Conservation (phyloP, 352 stramenopile genomes). For the Halophytophthora batemanensis region DNA sequence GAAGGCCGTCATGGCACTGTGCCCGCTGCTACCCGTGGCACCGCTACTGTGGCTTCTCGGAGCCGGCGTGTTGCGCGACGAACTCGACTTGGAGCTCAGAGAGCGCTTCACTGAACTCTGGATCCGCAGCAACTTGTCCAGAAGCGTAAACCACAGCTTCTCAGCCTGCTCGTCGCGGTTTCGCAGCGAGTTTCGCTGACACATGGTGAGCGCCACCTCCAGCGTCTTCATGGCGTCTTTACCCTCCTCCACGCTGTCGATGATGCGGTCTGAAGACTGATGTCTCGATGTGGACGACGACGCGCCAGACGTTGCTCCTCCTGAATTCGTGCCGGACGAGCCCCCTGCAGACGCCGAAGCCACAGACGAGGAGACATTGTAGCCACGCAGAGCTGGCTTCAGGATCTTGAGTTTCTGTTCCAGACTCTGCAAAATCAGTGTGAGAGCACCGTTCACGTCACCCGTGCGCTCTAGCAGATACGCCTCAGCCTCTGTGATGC, state of each 20-base stretch:
- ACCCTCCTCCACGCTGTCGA: conserved; percentile 75
- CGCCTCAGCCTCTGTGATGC: conserved; percentile 84
- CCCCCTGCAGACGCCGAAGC: conserved; percentile 25
- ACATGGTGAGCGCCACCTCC: conserved; percentile 90
- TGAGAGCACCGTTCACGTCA: conserved; percentile 91
- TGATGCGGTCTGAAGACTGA: conserved; percentile 76
- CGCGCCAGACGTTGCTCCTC: conserved; percentile 7
- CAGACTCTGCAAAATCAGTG: conserved; percentile 91
- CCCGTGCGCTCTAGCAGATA: conserved; percentile 93
- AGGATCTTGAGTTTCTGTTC: conserved; percentile 92
- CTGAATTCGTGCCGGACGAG: conserved; percentile 18
- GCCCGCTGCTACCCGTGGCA: conserved; percentile 52
- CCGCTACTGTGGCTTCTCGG: conserved; percentile 28
- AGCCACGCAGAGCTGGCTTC: conserved; percentile 79
- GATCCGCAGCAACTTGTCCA: conserved; percentile 92
- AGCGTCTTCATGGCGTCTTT: conserved; percentile 88
- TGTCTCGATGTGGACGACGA: conserved; percentile 28
- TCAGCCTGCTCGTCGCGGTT: conserved; percentile 88
- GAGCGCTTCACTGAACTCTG: conserved; percentile 90
- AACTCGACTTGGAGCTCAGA: conserved; percentile 70
- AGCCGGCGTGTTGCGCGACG: conserved; percentile 46
- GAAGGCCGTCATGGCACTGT: conserved; percentile 81
- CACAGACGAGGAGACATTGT: conserved; percentile 43
- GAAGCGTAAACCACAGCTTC: conserved; percentile 94
- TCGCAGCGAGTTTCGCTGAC: conserved; percentile 89